These are phyloP conservation scores for Ogataea zsoltii DNA, from an alignment of 805 yeast genomes.

Conservation along the genomic window DNA sequence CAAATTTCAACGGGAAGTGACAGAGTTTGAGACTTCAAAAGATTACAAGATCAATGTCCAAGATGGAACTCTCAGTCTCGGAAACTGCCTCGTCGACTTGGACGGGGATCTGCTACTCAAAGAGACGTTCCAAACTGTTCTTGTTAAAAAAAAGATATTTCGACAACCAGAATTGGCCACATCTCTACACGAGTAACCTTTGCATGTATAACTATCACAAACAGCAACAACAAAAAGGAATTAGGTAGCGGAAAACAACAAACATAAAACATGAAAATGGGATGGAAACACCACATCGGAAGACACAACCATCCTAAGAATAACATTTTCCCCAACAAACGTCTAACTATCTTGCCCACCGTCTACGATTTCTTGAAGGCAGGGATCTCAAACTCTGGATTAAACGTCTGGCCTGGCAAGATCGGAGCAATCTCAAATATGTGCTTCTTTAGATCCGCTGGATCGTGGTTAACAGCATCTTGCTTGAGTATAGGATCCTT, in stretches of 20 bases:
- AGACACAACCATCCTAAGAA: neutral
- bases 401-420: slow-evolving; percentile 75
- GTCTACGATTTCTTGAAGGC: slow-evolving; percentile 54
- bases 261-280: slow-evolving; percentile 4
- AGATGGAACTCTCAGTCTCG: neutral
- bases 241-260: slow-evolving; percentile 1
- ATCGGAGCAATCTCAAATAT: slow-evolving; percentile 73
- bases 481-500: slow-evolving; percentile 43
- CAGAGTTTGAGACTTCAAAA: slow-evolving; percentile 10
- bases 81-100: slow-evolving; percentile 3
- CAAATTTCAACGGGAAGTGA: slow-evolving; percentile 1
- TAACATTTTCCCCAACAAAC: neutral
- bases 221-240: slow-evolving; percentile 1
- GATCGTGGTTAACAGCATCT: slow-evolving; percentile 50
- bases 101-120: slow-evolving; percentile 15
- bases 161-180: slow-evolving; percentile 1
- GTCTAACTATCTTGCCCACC: no score
- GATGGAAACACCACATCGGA: neutral
- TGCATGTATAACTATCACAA: neutral
- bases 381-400: slow-evolving; percentile 65
- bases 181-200: slow-evolving; percentile 3
- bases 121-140: slow-evolving; percentile 13
- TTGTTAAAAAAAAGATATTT: slow-evolving; percentile 11
- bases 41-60: slow-evolving; percentile 6
- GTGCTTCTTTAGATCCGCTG: slow-evolving; percentile 50